Percentiles rank a stretch among this genome's conserved stretches.
Conservation (phyloP, 768 basidiomycete genomes). For the Saitozyma sp. region DNA sequence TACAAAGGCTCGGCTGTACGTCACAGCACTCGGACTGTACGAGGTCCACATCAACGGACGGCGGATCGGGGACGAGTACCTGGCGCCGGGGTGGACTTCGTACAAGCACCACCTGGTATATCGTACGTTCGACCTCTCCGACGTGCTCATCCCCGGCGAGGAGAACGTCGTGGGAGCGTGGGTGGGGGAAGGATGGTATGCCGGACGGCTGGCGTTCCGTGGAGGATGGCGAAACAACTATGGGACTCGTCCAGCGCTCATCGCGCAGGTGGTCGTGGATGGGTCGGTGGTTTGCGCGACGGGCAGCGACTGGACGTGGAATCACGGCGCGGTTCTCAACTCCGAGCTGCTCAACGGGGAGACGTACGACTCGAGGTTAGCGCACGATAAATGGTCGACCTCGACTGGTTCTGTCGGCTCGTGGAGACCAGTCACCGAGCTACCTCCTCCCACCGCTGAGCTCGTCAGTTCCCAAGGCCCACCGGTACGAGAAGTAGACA, state of each 20-base stretch:
- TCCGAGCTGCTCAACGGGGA: slow-evolving; percentile 43
- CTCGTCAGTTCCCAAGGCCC: slow-evolving; percentile 34
- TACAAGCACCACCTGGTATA: slow-evolving; percentile 40
- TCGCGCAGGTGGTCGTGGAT: slow-evolving; percentile 37
- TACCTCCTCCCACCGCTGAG: slow-evolving; percentile 22
- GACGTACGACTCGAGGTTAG: slow-evolving; percentile 16
- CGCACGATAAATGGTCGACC: slow-evolving; percentile 3
- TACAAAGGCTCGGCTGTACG: slow-evolving; percentile 30
- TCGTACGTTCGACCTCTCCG: slow-evolving; percentile 38
- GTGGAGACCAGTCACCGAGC: slow-evolving; percentile 1
- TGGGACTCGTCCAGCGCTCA: slow-evolving; percentile 29
- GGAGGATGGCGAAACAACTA: slow-evolving; percentile 18
- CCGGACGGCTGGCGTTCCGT: slow-evolving; percentile 24
- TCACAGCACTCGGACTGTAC: slow-evolving; percentile 44
- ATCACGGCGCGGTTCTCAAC: slow-evolving; percentile 11
- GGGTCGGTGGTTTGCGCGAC: slow-evolving; percentile 11
- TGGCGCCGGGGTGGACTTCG: slow-evolving; percentile 45
- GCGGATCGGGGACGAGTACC: slow-evolving; percentile 35
- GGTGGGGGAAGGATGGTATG: slow-evolving; percentile 38
- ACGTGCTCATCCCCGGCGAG: slow-evolving; percentile 22
- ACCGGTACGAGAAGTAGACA: slow-evolving; percentile 21
- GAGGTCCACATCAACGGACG: slow-evolving; percentile 39
- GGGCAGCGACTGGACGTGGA: slow-evolving; percentile 22
- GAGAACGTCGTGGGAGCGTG: slow-evolving; percentile 33
- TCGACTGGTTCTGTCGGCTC: neutral